Base-by-base conservation (phyloP, 2,329 filamentous ascomycete genomes). In the Bretziella fagacearum region DNA sequence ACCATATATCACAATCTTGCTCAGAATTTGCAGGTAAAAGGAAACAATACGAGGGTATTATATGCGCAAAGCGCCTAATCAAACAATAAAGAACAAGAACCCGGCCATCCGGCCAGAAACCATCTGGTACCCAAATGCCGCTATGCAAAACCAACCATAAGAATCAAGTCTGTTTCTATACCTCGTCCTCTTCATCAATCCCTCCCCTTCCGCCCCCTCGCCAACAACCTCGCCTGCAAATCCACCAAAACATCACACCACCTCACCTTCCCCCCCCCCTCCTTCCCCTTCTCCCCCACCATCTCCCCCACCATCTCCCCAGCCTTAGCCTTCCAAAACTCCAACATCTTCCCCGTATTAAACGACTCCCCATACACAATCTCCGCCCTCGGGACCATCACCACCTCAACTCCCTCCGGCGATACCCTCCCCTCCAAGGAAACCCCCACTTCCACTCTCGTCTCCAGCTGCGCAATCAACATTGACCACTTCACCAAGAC, bases 361-460 rank as follows among this genome's bases (percentile, higher is more conserved):
- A 87, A 86, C 51, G 73, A 69, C 62, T 89, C 82, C 0, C 84
- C 84, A 58, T 91, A 91, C 2, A 85, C 65, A 1, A 87, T 74
- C 45, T 66, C 68, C 0, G 77, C 81, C 18, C 63, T 64, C 1
- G 70, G 66, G 4, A 62, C 62, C 20, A 81, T 63, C 11, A 61
- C 59, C 29, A 84, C 66, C 1, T 73, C 67, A 8, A 79, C 62
- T 3, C 69, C 67, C n/a, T 66, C 64, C 1, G 63, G 62, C 0
- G 62, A 62, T 42, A 61, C 64, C 7, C 61, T 60, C 2, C 69
- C 63, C 1, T 61, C 63, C 20, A 89, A 59, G 13, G 68, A 67
- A 48, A 89, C 66, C 0, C 59, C 62, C 1, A 81, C 66, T 53
- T 79, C 71, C 2, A 89, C 71, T 55, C 83, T 82, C 0, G 81